A percentile compares a stretch with the other conserved stretches of the same genome.
Evolutionary conservation across 805 yeast species (phyloP).

Genomic region (Groenewaldozyma salmanticensis): DNA sequence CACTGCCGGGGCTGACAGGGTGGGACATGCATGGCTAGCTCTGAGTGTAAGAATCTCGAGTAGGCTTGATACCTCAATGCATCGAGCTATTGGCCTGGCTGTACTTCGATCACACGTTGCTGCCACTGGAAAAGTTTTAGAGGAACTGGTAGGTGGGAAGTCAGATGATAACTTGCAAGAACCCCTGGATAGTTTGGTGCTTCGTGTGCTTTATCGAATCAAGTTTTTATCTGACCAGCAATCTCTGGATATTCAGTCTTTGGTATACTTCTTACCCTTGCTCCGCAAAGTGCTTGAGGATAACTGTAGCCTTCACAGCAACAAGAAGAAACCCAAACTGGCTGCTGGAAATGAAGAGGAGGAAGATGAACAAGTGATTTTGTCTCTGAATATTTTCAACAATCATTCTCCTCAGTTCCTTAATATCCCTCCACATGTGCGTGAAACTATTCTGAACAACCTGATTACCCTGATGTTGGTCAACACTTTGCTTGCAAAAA

Average conservation of each 20-base stretch:
- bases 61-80: conserved; percentile 38
- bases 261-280: conserved; percentile 70
- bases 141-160: conserved; percentile 33
- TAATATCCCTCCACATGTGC: neutral
- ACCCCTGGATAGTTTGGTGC: conserved; percentile 42
- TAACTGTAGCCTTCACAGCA: too few species aligned
- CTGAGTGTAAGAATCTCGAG: conserved; percentile 44
- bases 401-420: conserved; percentile 41
- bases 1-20: conserved; percentile 19
- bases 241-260: conserved; percentile 56
- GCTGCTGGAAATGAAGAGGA: conserved; percentile 61
- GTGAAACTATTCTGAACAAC: conserved; percentile 36
- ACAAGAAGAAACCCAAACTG: conserved; percentile 45
- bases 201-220: conserved; percentile 64
- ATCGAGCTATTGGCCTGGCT: conserved; percentile 56
- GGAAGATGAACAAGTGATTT: conserved; percentile 76
- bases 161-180: conserved; percentile 40
- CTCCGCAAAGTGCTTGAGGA: conserved; percentile 58
- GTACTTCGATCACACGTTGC: conserved; percentile 49
- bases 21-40: conserved; percentile 42
- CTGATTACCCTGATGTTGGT: conserved; percentile 53
- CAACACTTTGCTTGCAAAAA: conserved; percentile 67
- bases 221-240: conserved; percentile 66
- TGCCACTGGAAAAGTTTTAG: conserved; percentile 4
- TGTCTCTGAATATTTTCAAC: conserved; percentile 63